Base-by-base conservation (phyloP, 2,329 filamentous ascomycete species). In the Truncatella angustata region DNA sequence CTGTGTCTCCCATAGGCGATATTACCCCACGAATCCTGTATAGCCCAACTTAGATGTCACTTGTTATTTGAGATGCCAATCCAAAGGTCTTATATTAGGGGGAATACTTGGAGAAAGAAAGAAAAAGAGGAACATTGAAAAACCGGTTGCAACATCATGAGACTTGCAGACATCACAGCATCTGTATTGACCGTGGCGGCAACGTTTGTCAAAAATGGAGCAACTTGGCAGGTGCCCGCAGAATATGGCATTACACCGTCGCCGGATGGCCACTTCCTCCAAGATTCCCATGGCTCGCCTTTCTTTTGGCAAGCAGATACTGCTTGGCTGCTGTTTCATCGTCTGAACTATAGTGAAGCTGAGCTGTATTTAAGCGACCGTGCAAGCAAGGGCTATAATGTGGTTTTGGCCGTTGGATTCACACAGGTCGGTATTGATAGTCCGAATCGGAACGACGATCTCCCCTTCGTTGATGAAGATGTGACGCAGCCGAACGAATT, bases 231-330 rank as follows among this genome's bases (percentile, higher is more conserved):
- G 30, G 54, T 21, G 32, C 37, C 43, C 4, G 16, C 30, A n/a
- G 30, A 51, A 23, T 51, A 47, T 44, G 28, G 43, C 21, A 24
- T 52, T 2, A 32, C 23, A 12, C 7, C 51, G n/a, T 50, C 54
- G 3, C 21, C 14, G 16, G 65, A 64, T 35, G 50, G 62, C 52
- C 36, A 21, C 28, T 51, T 32, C 23, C 32, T 55, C 37, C 53
- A 52, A 30, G 44, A 55, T 28, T 28, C 12, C 20, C 23, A 12
- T 18, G 53, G 53, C 3, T 11, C 39, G 37, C 53, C 53, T n/a
- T 52, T 55, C 50, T 55, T 55, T 34, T 52, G 53, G 53, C 53
- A 52, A 23, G 53, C 43, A 7, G 50, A 52, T 28, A 55, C 52
- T 14, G 52, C 52, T 4, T 54, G 52, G 52, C 36, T 52, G 10